Base-by-base conservation (phyloP, 2,329 filamentous ascomycete genomes). In the Aspergillus ochraceus region DNA sequence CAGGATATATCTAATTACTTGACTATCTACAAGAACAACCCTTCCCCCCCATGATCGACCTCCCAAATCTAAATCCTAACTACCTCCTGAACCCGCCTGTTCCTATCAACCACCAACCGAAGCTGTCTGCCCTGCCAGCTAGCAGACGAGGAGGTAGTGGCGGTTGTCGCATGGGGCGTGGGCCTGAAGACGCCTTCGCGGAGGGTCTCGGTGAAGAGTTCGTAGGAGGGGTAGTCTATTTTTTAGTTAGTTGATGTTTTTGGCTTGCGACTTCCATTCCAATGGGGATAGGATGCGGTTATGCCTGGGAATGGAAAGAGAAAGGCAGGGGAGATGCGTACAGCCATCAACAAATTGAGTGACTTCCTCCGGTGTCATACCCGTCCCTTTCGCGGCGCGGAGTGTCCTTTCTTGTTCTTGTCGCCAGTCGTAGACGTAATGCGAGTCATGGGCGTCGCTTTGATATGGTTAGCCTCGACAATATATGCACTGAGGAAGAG, bases 281-380 rank as follows among this genome's bases (percentile, higher is more conserved):
- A 24, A 42, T 3, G 4, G 24, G 1, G 6, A 55, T 22, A 9
- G 4, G 19, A n/a, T 10, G 22, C 30, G 8, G 26, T 4, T 4
- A 6, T 26, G 26, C 8, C 26, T 26, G 26, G 26, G 8, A 26
- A 9, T 9, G 11, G 30, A 11, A 4, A 22, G n/a, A 24, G 32
- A 42, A 24, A 12, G 42, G 3, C 1, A 17, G 32, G 32, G 30
- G 14, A 24, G 52, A 29, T 60, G 75, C 81, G 64, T 71, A 84
- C 82, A 87, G 64, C 86, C 86, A 71, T 89, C 84, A 17, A 91
- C 90, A 74, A 97, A 97, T 51, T 83, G 80, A 58, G 86, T 81
- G 49, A 97, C 91, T 73, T 94, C 85, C 58, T 91, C 88, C 66
- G 91, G 88, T 1, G 86, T 89, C 93, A 97, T 97, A 30, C 91